phyloP scores from a whole-genome alignment of 805 yeast species.

The Starmera dryadoides region DNA sequence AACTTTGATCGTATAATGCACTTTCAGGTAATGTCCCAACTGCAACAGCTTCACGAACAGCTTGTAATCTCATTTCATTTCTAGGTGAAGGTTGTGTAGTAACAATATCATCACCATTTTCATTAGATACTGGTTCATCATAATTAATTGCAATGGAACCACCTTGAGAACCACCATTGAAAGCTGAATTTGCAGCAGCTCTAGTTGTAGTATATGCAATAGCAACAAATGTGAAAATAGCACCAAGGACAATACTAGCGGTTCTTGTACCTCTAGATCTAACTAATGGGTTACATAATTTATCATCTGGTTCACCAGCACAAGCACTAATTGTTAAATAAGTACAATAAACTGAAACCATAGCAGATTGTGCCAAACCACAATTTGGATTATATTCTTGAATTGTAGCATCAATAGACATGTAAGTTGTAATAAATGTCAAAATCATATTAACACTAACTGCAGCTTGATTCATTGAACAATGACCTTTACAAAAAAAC shows the following conservation, averaged over 20 bases:
- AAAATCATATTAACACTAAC: slow-evolving; percentile 70
- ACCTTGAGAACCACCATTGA: slow-evolving; percentile 31
- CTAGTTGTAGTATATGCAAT: slow-evolving; percentile 96
- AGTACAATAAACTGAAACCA: slow-evolving; percentile 92
- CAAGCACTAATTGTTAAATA: slow-evolving; percentile 89
- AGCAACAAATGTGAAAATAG: slow-evolving; percentile 88
- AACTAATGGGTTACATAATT: slow-evolving; percentile 82
- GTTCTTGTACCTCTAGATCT: slow-evolving; percentile 89
- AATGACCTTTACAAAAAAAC: slow-evolving; percentile 74
- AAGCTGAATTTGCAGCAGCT: slow-evolving; percentile 81
- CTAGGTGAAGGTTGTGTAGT: slow-evolving; percentile 47
- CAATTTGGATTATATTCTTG: slow-evolving; percentile 94
- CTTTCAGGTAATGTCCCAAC: slow-evolving; percentile 93
- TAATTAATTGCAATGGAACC: slow-evolving; percentile 27
- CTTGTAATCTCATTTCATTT: slow-evolving; percentile 76
- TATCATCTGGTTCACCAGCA: slow-evolving; percentile 94
- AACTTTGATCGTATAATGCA: slow-evolving; percentile 69
- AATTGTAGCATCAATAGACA: slow-evolving; percentile 74
- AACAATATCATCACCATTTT: slow-evolving; percentile 20
- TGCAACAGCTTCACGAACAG: slow-evolving; percentile 89
- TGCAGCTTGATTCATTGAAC: slow-evolving; percentile 86
- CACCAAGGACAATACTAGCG: slow-evolving; percentile 80
- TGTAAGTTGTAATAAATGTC: slow-evolving; percentile 51
- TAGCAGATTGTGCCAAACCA: slow-evolving; percentile 92
- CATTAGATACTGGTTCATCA: slow-evolving; percentile 16